These are phyloP conservation scores for Aechmea fasciata DNA, from an alignment of 176 grass and related monocot genomes.

Conservation along the genomic window DNA sequence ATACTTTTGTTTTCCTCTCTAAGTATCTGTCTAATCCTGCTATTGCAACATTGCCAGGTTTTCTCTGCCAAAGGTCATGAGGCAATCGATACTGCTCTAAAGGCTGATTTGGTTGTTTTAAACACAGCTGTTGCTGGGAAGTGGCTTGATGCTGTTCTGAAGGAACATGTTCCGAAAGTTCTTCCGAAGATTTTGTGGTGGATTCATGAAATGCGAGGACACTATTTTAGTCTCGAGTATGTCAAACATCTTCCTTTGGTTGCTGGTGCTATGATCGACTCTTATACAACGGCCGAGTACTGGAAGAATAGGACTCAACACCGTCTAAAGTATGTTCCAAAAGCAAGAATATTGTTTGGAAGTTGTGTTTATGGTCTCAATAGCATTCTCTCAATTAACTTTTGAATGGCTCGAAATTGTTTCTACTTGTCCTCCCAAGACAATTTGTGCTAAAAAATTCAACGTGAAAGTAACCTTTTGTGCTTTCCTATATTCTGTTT, in stretches of 20 bases:
- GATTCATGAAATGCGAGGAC: slow-evolving; percentile 99
- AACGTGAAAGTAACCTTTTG: no score
- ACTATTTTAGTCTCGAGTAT: slow-evolving; percentile 92
- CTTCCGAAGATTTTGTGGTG: slow-evolving; percentile 96
- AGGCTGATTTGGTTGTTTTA: slow-evolving; percentile 78
- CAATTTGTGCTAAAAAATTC: no score
- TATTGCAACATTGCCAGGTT: slow-evolving; percentile 33
- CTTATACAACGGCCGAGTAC: slow-evolving; percentile 70
- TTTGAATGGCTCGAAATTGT: background rate
- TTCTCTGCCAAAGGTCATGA: slow-evolving; percentile 66
- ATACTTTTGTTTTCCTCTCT: background rate
- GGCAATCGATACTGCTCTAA: slow-evolving; percentile 56
- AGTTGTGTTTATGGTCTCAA: background rate
- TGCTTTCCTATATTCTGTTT: no score
- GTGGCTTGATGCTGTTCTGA: slow-evolving; percentile 88
- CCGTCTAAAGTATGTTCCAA: slow-evolving; percentile 68
- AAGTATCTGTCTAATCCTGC: slow-evolving; percentile 4
- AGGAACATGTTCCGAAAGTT: slow-evolving; percentile 57
- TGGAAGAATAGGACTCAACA: slow-evolving; percentile 87
- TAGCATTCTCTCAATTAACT: background rate
- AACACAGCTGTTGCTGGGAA: slow-evolving; percentile 95
- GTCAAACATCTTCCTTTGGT: slow-evolving; percentile 88
- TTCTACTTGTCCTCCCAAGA: background rate
- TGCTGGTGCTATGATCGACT: slow-evolving; percentile 92
- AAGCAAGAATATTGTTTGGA: slow-evolving; percentile 4